phyloP scores from a whole-genome alignment of 192 early-diverging fungal genomes.

The Cladochytrium replicatum region DNA sequence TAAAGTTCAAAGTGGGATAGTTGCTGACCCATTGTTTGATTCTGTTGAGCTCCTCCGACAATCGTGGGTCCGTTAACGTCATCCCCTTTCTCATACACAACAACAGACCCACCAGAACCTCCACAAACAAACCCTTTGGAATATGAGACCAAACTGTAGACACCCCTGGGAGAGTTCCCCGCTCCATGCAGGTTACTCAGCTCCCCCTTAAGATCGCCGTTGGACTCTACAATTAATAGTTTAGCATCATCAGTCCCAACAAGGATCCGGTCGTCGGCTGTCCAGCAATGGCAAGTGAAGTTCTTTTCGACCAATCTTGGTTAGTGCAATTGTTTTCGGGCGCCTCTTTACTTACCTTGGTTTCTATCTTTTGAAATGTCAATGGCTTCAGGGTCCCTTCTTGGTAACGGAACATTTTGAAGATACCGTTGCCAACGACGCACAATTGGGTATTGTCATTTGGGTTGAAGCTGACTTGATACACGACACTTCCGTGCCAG shows the following conservation, averaged over 20 bases:
- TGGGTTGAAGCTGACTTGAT: constrained; percentile 45
- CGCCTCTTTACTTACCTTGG: constrained; percentile 25
- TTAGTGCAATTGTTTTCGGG: not conserved
- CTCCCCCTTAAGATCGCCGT: constrained; percentile 42
- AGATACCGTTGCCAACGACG: constrained; percentile 43
- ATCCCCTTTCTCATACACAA: constrained; percentile 33
- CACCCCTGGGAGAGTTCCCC: constrained; percentile 2
- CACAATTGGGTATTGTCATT: constrained; percentile 39
- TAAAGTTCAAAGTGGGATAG: constrained; percentile 17
- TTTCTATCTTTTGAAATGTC: constrained; percentile 34
- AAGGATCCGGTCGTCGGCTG: constrained; percentile 33
- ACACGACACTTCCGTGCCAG: constrained; percentile 15
- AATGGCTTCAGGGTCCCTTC: constrained; percentile 37
- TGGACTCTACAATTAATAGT: constrained; percentile 39
- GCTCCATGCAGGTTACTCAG: constrained; percentile 11
- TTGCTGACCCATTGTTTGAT: not conserved
- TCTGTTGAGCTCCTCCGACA: not conserved
- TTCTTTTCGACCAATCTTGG: constrained; percentile 25
- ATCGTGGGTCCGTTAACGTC: constrained; percentile 10
- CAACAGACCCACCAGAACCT: constrained; percentile 20
- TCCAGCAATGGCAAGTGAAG: constrained; percentile 41
- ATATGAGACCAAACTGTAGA: constrained; percentile 21
- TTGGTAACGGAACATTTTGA: constrained; percentile 39
- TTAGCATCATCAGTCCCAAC: constrained; percentile 41
- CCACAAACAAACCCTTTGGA: constrained; percentile 39